phyloP scores from a whole-genome alignment of 2,329 filamentous ascomycete genomes.

The Claviceps paspali region DNA sequence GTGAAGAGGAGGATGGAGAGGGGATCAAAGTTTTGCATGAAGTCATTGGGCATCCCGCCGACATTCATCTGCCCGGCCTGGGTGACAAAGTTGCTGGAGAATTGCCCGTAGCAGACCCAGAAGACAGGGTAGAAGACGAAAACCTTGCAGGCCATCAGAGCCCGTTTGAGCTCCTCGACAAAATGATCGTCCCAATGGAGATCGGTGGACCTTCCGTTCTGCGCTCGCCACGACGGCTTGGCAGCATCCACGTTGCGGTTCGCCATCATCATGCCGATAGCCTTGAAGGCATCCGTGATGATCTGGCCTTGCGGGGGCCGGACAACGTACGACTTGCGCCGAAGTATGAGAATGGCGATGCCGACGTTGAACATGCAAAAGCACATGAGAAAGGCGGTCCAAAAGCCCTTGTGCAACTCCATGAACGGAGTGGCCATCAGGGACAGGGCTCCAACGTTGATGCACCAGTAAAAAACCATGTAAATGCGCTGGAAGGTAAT shows the following conservation, averaged over 20 bases:
- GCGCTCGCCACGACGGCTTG: conserved; percentile 49
- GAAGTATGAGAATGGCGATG: conserved; percentile 32
- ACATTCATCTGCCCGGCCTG: conserved; percentile 42
- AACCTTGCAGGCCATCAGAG: conserved; percentile 52
- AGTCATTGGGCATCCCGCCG: conserved; percentile 53
- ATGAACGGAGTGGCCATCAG: conserved; percentile 52
- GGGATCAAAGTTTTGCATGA: conserved; percentile 54
- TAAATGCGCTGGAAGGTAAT: conserved; percentile 54
- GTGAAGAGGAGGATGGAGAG: conserved; percentile 53
- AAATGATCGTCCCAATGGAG: conserved; percentile 55
- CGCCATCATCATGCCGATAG: conserved; percentile 23
- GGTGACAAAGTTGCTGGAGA: conserved; percentile 51
- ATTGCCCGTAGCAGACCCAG: conserved; percentile 55
- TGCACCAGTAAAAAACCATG: conserved; percentile 61
- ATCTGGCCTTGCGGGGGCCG: conserved; percentile 44
- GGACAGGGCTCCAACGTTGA: conserved; percentile 58
- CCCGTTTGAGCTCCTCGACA: conserved; percentile 55
- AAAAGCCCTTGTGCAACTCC: conserved; percentile 54
- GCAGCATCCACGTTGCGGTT: conserved; percentile 39
- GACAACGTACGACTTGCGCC: conserved; percentile 33
- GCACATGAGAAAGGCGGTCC: conserved; percentile 42
- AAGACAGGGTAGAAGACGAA: conserved; percentile 52
- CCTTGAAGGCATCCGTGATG: conserved; percentile 48
- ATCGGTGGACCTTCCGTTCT: conserved; percentile 25
- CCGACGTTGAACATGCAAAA: conserved; percentile 49